These are phyloP conservation scores for Carex cristatella DNA, from an alignment of 176 grass and related monocot genomes.

Conservation along the genomic window DNA sequence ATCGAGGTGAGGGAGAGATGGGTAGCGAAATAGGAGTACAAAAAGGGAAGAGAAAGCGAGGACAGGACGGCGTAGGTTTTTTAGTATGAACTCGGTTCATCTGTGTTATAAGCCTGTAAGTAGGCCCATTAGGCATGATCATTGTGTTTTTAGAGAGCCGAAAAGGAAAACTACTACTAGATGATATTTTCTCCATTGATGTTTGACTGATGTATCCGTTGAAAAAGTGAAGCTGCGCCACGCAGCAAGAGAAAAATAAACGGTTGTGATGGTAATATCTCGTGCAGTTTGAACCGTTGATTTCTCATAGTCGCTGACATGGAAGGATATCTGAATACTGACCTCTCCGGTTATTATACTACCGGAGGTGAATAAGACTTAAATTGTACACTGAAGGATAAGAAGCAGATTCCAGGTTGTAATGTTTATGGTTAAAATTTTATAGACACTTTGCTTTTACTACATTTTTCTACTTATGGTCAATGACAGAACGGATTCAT, in stretches of 20 bases:
- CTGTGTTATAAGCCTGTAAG: too few species aligned
- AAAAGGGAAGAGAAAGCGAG: slow-evolving; percentile 6
- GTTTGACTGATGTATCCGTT: neutral
- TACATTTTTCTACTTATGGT: neutral
- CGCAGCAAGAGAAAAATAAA: neutral
- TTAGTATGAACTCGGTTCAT: neutral
- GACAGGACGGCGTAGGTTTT: neutral
- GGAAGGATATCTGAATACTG: neutral
- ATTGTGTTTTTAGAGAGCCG: neutral
- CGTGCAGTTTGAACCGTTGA: neutral
- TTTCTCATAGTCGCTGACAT: neutral
- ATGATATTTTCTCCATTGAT: neutral
- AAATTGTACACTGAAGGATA: neutral
- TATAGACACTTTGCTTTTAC: neutral
- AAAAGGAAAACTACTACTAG: too few species aligned
- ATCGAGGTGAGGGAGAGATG: slow-evolving; percentile 21
- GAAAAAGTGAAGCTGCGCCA: neutral
- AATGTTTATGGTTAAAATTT: neutral
- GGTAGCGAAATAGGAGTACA: neutral
- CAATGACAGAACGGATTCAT: neutral
- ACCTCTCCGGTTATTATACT: neutral
- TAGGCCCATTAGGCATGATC: neutral
- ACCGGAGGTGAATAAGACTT: neutral
- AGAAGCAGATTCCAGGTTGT: neutral
- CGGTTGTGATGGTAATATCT: neutral